Percentiles rank a stretch among this genome's conserved stretches.
These are phyloP conservation scores for Groenewaldozyma sp. DNA, from an alignment of 1,139 yeast genomes.

Conservation along the genomic window DNA sequence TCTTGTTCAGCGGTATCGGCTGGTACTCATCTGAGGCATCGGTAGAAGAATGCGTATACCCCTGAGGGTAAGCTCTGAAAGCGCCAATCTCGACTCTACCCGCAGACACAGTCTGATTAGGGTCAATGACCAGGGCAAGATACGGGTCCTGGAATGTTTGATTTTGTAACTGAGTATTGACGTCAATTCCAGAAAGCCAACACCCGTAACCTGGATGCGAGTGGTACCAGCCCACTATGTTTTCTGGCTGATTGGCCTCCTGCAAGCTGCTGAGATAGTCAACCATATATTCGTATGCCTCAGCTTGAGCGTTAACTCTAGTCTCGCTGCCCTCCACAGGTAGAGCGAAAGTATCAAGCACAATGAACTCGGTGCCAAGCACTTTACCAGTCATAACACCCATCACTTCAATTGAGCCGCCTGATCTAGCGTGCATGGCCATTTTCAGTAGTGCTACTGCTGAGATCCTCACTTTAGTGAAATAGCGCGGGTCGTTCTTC, in stretches of 20 bases:
- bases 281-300: constrained; percentile 93
- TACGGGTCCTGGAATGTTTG: constrained; percentile 89
- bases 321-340: constrained; percentile 98
- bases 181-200: constrained; percentile 87
- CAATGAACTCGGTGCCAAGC: constrained; percentile 48
- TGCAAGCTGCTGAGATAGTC: constrained; percentile 59
- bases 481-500: constrained; percentile 47
- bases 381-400: constrained; percentile 86
- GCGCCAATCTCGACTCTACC: constrained; percentile 85
- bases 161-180: constrained; percentile 73
- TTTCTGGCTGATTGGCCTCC: constrained; percentile 41
- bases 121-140: constrained; percentile 82
- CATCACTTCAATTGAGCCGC: constrained; percentile 91
- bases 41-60: constrained; percentile 20
- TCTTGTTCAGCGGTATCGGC: constrained; percentile 39
- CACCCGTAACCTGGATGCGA: constrained; percentile 99
- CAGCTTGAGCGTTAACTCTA: constrained; percentile 87
- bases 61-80: constrained; percentile 66
- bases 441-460: constrained; percentile 71
- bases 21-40: constrained; percentile 5
- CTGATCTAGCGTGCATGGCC: constrained; percentile 73
- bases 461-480: constrained; percentile 58
- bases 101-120: constrained; percentile 54
- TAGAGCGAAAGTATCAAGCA: constrained; percentile 73
- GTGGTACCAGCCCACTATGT: constrained; percentile 82